Evolutionary conservation across 108 stramenopile species (phyloP), one percentile per base, ranked within the genome.

Genomic region (Discostella pseudostelligera): DNA sequence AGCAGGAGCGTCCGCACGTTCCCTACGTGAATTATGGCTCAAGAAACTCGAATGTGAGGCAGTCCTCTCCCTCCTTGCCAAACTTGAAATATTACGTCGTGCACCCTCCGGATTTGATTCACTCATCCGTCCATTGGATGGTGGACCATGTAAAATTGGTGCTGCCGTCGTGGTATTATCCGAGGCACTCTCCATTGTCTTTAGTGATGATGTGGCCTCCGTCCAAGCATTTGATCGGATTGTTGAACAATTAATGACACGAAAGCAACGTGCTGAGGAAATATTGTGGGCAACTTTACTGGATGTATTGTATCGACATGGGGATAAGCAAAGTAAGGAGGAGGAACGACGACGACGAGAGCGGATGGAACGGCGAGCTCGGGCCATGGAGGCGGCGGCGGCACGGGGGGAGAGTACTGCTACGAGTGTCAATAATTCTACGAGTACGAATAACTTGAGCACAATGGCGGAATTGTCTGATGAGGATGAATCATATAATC

Each of bases 1-100:
- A 32, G 71, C 76, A 32, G 72, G 65, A 57, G 72, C 76, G 24
- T 80, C 84, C 20, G 82, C 84, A 40, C 82, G 83, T 60, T 87
- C 87, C 65, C 70, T 93, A 0, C 85, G 92, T 26, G 92, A 93
- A 74, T 61, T 93, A 40, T 93, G 92, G 92, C 82, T 93, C 59
- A 93, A 89, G 63, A 93, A 93, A 56, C 68, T 93, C 39, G 92
- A 93, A 78, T 86, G 84, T 29, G 92, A 93, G 62, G 88, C 92
- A 4, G 83, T 87, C 0, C 50, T 93, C 35, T 70, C 80, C 14
- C 61, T 93, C 1, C 67, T 93, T 21, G 80, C 86, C 39, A 88
- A 88, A 53, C 69, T 93, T 16, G 92, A 93, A 62, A 78, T 84
- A n/a, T 83, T 93, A 43, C 92, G 92, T 19, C 83, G 87, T 1